Base-by-base conservation (phyloP, 805 yeast species). In the Saccharomycopsis javanensis region DNA sequence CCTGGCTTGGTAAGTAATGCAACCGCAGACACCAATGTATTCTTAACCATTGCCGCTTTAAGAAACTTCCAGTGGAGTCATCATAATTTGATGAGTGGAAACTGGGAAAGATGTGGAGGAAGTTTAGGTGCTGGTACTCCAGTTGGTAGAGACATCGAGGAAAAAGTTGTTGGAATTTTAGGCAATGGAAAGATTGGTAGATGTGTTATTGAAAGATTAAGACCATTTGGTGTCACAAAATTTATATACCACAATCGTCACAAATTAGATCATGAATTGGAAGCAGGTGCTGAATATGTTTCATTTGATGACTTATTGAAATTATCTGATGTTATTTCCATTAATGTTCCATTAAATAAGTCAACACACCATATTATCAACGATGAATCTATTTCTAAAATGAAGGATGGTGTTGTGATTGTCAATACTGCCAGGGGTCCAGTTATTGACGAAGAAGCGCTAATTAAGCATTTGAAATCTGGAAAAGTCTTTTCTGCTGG, bases 181-280 rank as follows among this genome's bases (percentile, higher is more conserved):
- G 96, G 96, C 15, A 77, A 89, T 80, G 96, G 96, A 34, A 96
- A 96, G 35, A 88, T 89, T 70, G 96, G 96, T 51, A 80, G 90
- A 58, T 86, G 88, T 31, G 82, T 89, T 55, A 77, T 88, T 55
- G 80, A 82, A 62, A 78, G 92, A 64, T 75, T 87, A 61, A 70
- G 72, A 62, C 91, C 92, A 7, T 88, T 89, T 69, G 96, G 94
- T 2, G 87, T 88, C 69, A 72, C 69, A 34, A 82, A 80, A 64
- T 79, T 86, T 62, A 69, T 85, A 38, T 89, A 89, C 71, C 78
- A 88, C 70, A 89, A 88, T 73, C 79, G 96, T 64, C 70, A 69
- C 53, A 72, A 75, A 66, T 72, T 89, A 61, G 56, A 76, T 5
- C 71, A 80, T 1, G 91, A 84, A 23, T 71, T 83, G 58, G 96